Evolutionary conservation across 202 grass and related monocot genomes (phyloP), one percentile per base, ranked within the genome.

Genomic region (Schoenoplectus tabernaemontani): DNA sequence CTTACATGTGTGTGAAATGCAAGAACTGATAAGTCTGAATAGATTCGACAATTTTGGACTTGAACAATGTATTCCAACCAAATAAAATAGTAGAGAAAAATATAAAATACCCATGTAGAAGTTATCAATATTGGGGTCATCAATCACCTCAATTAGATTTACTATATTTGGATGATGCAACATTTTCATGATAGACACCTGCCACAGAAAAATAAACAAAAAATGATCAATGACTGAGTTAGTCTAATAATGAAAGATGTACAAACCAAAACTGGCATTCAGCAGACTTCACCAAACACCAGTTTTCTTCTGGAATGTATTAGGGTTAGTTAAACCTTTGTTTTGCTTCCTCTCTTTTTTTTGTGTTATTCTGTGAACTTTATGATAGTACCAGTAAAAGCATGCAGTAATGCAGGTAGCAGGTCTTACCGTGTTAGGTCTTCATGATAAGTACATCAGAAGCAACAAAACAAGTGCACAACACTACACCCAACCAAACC

Each of bases 131-230:
- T 88, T 87, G 81, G 71, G 91, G 48, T 90, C 90, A 84, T 97
- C 84, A 77, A 97, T 97, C 81, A 93, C 93, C 82, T 97, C 91
- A 82, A 97, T 82, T 22, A 93, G 88, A 90, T 97, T 97, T 84
- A 97, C 89, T 72, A 93, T 91, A 86, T 93, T 93, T 50, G 93
- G 93, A 82, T 97, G 91, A 67, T 91, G 79, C 89, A 97, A 46
- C 82, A 89, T 88, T 88, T 97, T 91, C 91, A 97, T 97, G 83
- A 97, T 91, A 41, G 91, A 89, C 82, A 93, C 91, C 89, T 97
- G 87, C 82, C 56, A 79, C 54, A 61, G 84, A 42, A n/a, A 38
- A 47, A 12, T 42, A n/a, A 84, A 78, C n/a, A n/a, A n/a, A n/a
- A n/a, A 76, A 10, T 23, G 38, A 75, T 84, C 53, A 81, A 57